phyloP scores from a whole-genome alignment of 2,329 filamentous ascomycete genomes.

The Botryotinia calthae region DNA sequence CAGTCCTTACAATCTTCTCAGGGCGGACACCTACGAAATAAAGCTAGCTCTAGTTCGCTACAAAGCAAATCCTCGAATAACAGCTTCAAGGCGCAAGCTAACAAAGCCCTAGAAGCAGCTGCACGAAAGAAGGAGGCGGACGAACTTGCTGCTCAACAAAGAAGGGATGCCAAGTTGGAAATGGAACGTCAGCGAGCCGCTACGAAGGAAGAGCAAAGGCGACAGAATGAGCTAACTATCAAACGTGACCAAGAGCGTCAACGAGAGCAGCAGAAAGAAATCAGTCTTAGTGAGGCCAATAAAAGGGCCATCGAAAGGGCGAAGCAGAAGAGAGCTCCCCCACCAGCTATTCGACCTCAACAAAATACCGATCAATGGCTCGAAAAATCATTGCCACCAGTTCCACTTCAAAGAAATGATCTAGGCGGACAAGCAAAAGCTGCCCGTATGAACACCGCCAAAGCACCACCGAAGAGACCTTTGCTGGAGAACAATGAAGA shows the following conservation, averaged over 20 bases:
- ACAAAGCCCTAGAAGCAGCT: conserved; percentile 71
- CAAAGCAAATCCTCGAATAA: conserved; percentile 43
- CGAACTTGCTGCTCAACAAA: conserved; percentile 74
- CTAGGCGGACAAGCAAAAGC: conserved; percentile 39
- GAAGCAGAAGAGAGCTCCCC: conserved; percentile 62
- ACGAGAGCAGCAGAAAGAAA: conserved; percentile 44
- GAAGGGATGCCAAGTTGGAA: conserved; percentile 78
- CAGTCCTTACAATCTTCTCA: conserved; percentile 52
- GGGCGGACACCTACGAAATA: conserved; percentile 51
- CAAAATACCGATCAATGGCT: conserved; percentile 41
- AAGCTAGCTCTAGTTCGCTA: conserved; percentile 53
- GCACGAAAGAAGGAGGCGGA: conserved; percentile 84
- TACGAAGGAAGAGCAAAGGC: conserved; percentile 62
- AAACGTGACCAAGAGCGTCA: conserved; percentile 58
- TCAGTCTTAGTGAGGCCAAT: conserved; percentile 57
- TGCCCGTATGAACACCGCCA: conserved; percentile 61
- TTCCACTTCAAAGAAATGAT: conserved; percentile 33
- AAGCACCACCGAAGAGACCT: conserved; percentile 71
- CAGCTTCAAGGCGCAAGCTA: conserved; percentile 65
- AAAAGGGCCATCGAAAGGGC: conserved; percentile 64
- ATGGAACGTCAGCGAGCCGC: conserved; percentile 72
- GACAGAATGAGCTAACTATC: conserved; percentile 57
- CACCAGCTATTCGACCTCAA: conserved; percentile 56
- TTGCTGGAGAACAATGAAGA: conserved; percentile 64
- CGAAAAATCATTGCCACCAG: conserved; percentile 37